Evolutionary conservation across 768 basidiomycete species (phyloP), one percentile per base, ranked within the genome.

Genomic region (Naganishia antarctica): DNA sequence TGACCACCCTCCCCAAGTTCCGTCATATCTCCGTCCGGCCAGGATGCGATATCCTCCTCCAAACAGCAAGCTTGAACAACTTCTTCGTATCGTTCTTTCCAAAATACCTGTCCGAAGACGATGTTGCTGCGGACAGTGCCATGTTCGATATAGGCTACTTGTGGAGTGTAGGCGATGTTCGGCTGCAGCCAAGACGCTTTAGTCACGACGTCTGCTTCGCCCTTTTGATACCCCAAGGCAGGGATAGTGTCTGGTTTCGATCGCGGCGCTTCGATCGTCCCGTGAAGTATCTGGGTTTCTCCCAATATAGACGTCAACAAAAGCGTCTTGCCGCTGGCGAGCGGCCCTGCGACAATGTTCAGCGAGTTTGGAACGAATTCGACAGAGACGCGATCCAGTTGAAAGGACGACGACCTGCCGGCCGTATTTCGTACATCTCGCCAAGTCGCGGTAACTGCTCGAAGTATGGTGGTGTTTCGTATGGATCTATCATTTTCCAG

Each of bases 321-420:
- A 0, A 89, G 88, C 0, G 87, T 88, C 79, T 92, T 92, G 0
- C 90, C 90, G 45, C 85, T 85, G 5, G 88, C 90, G 4, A 89
- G 90, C 0, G 89, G 87, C 0, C 80, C 80, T 21, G 86, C 86
- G 59, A 91, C 80, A 4, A 91, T 40, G 34, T 57, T 57, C 21
- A 57, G 53, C 11, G 53, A 41, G 12, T 57, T 26, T 21, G 32
- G 34, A 12, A 40, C 9, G 37, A 57, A 57, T n/a, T 26, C 23
- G 2, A 57, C 32, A 23, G 53, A 23, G 5, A 57, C 16, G 18
- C 23, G 4, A 18, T 40, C 21, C 53, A 57, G 26, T 4, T 21
- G 34, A 25, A 57, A 57, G 0, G 37, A 11, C 5, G 28, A 21
- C 21, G 23, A 11, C 18, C 7, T 25, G 8, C 16, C 32, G 21